Conservation (phyloP, 768 basidiomycete species). For the Rhodotorula kratochvilovae region DNA sequence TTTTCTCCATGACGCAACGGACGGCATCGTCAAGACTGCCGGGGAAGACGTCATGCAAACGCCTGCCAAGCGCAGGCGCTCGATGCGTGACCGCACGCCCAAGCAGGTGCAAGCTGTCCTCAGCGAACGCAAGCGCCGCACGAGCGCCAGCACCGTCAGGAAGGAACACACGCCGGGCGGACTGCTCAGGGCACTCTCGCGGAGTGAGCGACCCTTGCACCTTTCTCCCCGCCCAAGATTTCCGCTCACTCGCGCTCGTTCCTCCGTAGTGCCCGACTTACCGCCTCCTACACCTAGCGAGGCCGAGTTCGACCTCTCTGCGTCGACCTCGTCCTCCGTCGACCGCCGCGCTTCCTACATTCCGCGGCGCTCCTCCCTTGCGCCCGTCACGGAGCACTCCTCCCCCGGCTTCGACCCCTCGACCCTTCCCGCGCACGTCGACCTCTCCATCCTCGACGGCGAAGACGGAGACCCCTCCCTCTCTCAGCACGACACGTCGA, state of each 20-base stretch:
- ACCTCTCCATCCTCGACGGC: too few relatives aligned
- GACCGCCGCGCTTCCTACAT: conserved; percentile 2
- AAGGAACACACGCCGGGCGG: conserved; percentile 11
- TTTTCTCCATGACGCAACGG: neutral
- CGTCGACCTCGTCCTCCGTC: neutral
- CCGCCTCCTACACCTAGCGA: conserved; percentile 18
- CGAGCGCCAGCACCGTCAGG: neutral
- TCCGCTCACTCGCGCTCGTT: too few relatives aligned
- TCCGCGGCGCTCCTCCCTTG: neutral
- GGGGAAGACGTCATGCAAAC: neutral
- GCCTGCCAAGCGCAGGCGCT: neutral
- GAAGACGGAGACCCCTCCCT: neutral
- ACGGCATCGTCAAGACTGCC: neutral
- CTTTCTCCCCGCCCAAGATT: too few relatives aligned
- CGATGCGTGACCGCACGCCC: neutral
- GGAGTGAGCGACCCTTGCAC: neutral
- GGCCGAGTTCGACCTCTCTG: neutral
- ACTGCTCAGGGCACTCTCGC: conserved; percentile 2
- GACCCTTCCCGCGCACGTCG: too few relatives aligned
- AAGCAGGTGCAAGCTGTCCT: conserved; percentile 1
- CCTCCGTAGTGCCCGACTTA: conserved; percentile 10
- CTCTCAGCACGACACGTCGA: too few relatives aligned
- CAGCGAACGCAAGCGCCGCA: neutral
- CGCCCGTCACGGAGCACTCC: neutral
- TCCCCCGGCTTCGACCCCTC: neutral